These are phyloP conservation scores for Dendrobium nobile DNA, from an alignment of 106 monocot species.

Conservation along the genomic window DNA sequence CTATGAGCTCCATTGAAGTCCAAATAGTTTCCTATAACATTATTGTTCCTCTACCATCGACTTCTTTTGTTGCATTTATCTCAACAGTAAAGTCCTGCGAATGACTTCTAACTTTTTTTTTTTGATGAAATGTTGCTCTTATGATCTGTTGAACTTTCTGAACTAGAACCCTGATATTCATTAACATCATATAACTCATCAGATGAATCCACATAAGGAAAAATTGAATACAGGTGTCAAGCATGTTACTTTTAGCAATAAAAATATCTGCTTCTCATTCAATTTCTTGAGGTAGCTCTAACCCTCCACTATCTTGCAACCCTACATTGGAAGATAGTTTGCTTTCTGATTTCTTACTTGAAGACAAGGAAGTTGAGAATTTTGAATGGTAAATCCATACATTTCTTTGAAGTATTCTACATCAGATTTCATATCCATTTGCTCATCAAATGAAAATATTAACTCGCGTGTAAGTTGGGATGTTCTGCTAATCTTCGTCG, in stretches of 20 bases:
- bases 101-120: conserved; percentile 35
- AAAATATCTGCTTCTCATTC: conserved; percentile 81
- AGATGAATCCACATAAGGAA: conserved; percentile 46
- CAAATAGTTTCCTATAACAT: conserved; percentile 37
- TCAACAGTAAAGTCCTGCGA: conserved; percentile 10
- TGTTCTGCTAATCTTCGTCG: too few relatives aligned
- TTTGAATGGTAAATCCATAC: too few relatives aligned
- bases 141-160: conserved; percentile 44
- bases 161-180: conserved; percentile 41
- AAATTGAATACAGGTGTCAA: conserved; percentile 25
- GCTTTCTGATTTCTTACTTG: background rate
- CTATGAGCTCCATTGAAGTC: conserved; percentile 76
- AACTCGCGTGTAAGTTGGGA: too few relatives aligned
- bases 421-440: too few relatives aligned
- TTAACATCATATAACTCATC: conserved; percentile 69
- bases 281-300: conserved; percentile 83
- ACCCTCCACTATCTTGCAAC: conserved; percentile 80
- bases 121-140: conserved; percentile 23
- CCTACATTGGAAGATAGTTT: conserved; percentile 13
- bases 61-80: conserved; percentile 13
- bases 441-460: too few relatives aligned
- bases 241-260: conserved; percentile 1
- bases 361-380: too few relatives aligned
- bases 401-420: too few relatives aligned
- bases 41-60: conserved; percentile 14